These are phyloP conservation scores for Xylaria palmicola DNA, from an alignment of 495 filamentous ascomycete genomes.

Conservation along the genomic window DNA sequence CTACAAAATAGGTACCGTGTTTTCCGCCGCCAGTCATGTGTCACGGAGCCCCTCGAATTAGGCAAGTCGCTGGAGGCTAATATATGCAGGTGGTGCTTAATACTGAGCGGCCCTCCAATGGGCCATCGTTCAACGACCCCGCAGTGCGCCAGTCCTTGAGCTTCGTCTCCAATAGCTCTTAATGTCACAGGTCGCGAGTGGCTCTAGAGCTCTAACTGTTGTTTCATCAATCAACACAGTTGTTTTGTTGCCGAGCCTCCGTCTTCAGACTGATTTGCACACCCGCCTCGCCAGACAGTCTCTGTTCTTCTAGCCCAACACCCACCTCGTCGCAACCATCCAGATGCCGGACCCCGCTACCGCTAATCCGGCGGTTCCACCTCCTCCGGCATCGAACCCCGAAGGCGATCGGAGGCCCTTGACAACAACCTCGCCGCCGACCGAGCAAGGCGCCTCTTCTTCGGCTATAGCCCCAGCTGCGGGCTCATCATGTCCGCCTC, in stretches of 20 bases:
- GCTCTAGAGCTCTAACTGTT: neutral
- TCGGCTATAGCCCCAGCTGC: constrained; percentile 3
- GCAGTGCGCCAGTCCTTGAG: constrained; percentile 13
- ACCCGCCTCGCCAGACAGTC: neutral
- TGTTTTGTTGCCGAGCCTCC: constrained; percentile 1
- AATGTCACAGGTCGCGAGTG: neutral
- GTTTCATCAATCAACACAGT: constrained; percentile 3
- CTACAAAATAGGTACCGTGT: neutral
- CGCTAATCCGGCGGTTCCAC: constrained; percentile 5
- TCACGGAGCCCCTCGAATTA: neutral
- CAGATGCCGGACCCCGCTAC: constrained; percentile 11
- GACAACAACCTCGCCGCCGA: constrained; percentile 2
- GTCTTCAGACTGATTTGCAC: neutral
- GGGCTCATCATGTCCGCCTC: constrained; percentile 8
- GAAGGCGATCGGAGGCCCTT: constrained; percentile 1
- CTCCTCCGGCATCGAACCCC: constrained; percentile 1
- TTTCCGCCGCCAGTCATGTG: constrained; percentile 4
- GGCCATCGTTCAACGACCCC: constrained; percentile 9
- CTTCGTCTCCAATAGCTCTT: constrained; percentile 14
- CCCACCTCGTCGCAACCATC: neutral
- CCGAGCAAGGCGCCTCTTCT: neutral
- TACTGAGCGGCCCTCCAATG: constrained; percentile 10
- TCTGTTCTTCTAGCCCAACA: neutral
- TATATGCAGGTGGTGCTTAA: constrained; percentile 13
- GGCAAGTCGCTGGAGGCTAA: constrained; percentile 10